Conservation (phyloP, 805 yeast genomes). For the Hanseniaspora hatyaiensis region DNA sequence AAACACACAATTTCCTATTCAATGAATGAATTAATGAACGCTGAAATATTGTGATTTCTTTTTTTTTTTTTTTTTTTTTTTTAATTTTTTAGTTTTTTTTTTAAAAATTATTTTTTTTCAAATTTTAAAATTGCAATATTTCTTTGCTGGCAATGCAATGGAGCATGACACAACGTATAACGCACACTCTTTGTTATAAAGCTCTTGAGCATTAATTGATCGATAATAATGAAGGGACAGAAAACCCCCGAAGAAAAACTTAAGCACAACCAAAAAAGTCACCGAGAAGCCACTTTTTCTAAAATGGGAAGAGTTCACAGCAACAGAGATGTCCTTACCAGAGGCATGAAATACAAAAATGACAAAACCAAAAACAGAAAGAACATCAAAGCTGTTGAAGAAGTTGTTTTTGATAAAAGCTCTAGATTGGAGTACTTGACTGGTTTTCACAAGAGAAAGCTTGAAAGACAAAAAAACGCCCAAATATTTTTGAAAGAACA, state of each 20-base stretch:
- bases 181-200: no score
- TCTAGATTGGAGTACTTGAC: constrained; percentile 76
- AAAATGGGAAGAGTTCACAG: constrained; percentile 25
- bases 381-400: constrained; percentile 41
- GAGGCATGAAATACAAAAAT: constrained; percentile 68
- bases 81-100: no score
- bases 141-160: no score
- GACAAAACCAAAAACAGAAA: constrained; percentile 55
- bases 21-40: no score
- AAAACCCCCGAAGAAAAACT: neutral
- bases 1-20: no score
- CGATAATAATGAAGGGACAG: neutral
- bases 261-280: neutral
- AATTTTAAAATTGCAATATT: no score
- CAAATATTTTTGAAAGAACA: constrained; percentile 64
- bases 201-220: no score
- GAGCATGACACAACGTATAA: no score
- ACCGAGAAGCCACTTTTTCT: no score
- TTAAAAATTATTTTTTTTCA: no score
- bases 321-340: constrained; percentile 78
- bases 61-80: no score
- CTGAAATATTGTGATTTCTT: no score
- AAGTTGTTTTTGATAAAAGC: constrained; percentile 71
- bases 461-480: constrained; percentile 80
- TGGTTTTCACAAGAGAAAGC: constrained; percentile 89